Percentiles rank a stretch among this genome's conserved stretches.
Conservation (phyloP, 495 filamentous ascomycete genomes). For the Bacidia rubella region DNA sequence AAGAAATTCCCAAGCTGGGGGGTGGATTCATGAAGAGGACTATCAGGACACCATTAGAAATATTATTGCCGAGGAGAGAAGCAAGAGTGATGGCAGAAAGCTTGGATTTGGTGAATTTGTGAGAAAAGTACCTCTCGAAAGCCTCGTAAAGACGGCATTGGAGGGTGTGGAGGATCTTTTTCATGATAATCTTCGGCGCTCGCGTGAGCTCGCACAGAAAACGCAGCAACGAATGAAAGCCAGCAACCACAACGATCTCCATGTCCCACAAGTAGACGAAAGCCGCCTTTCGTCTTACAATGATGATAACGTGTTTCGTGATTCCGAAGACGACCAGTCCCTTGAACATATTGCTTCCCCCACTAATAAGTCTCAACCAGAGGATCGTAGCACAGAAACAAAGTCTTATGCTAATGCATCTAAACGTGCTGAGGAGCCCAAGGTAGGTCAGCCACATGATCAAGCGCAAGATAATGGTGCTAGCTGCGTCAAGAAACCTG, state of each 20-base stretch:
- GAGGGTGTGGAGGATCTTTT: conserved; percentile 82
- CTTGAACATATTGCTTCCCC: conserved; percentile 10
- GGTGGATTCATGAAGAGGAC: conserved; percentile 89
- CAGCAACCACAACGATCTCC: conserved; percentile 13
- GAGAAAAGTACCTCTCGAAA: conserved; percentile 34
- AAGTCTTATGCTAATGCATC: not conserved
- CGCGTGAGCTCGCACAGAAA: conserved; percentile 7
- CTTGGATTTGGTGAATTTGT: conserved; percentile 54
- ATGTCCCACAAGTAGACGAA: conserved; percentile 32
- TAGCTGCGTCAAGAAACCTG: not conserved
- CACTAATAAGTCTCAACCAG: conserved; percentile 19
- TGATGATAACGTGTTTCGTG: conserved; percentile 33
- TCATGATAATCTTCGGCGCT: conserved; percentile 42
- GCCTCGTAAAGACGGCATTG: conserved; percentile 54
- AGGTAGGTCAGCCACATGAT: too few species aligned
- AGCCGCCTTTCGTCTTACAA: conserved; percentile 34
- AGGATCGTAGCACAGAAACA: not conserved
- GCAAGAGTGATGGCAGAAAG: conserved; percentile 30
- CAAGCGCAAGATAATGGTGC: too few species aligned
- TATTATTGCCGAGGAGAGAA: conserved; percentile 49
- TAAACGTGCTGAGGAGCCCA: too few species aligned
- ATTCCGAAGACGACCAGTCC: conserved; percentile 39
- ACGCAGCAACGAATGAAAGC: not conserved
- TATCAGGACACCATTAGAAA: conserved; percentile 47
- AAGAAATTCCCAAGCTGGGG: conserved; percentile 49